A percentile compares a stretch with the other conserved stretches of the same genome.
Evolutionary conservation across 2,329 filamentous ascomycete species (phyloP).

Genomic region (Sclerotinia nivalis): DNA sequence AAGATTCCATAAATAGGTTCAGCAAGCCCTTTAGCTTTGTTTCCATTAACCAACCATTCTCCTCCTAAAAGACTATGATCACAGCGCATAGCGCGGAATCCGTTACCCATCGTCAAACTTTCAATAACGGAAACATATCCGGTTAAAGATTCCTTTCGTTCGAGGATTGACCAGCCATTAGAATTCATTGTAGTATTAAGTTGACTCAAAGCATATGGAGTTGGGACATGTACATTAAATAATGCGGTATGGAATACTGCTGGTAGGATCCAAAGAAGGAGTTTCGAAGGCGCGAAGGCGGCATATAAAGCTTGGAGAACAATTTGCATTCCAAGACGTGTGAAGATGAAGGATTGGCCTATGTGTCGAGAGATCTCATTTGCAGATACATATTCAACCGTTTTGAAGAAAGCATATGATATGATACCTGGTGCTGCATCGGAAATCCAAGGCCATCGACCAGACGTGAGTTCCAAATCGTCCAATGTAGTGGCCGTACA

Average conservation of each 20-base stretch:
- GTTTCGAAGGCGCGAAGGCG: slow-evolving; percentile 65
- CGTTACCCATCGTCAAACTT: slow-evolving; percentile 55
- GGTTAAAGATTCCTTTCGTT: slow-evolving; percentile 81
- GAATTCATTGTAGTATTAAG: slow-evolving; percentile 66
- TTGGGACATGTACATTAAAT: slow-evolving; percentile 72
- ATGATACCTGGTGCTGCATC: slow-evolving; percentile 66
- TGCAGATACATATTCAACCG: slow-evolving; percentile 42
- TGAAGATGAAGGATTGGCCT: slow-evolving; percentile 64
- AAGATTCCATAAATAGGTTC: slow-evolving; percentile 98
- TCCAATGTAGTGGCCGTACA: slow-evolving; percentile 67
- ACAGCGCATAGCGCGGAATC: slow-evolving; percentile 82
- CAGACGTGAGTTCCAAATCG: slow-evolving; percentile 53
- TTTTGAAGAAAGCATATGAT: slow-evolving; percentile 65
- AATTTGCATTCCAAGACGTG: slow-evolving; percentile 71
- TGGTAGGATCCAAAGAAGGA: slow-evolving; percentile 67
- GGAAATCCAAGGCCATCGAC: slow-evolving; percentile 56
- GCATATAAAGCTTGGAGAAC: slow-evolving; percentile 65
- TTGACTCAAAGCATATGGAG: slow-evolving; percentile 56
- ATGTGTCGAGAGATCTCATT: slow-evolving; percentile 52
- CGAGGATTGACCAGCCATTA: slow-evolving; percentile 73
- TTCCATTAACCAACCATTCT: slow-evolving; percentile 70
- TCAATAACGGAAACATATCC: slow-evolving; percentile 93
- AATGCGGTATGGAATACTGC: slow-evolving; percentile 70
- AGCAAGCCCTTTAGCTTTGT: slow-evolving; percentile 66
- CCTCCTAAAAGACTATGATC: slow-evolving; percentile 94